Percentiles rank a stretch among this genome's conserved stretches.
phyloP scores from a whole-genome alignment of 805 yeast species.

The Candida caryicola region DNA sequence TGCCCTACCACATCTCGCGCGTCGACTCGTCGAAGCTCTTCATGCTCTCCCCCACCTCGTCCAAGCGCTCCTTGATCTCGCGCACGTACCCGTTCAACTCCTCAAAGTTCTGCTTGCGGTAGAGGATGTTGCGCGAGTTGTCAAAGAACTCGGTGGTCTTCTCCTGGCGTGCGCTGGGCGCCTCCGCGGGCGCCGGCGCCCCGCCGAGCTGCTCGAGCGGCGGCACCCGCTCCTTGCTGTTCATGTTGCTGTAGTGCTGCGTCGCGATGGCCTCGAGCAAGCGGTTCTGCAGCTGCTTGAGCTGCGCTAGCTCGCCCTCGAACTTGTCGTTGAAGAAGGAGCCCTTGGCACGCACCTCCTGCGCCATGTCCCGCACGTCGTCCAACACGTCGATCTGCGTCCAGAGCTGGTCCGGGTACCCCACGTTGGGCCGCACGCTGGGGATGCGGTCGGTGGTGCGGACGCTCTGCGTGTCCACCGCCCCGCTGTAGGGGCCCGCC shows the following conservation, averaged over 20 bases:
- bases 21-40: conserved; percentile 44
- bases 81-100: conserved; percentile 49
- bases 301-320: conserved; percentile 46
- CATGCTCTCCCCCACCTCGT: conserved; percentile 51
- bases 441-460: conserved; percentile 48
- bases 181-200: conserved; percentile 10
- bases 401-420: conserved; percentile 77
- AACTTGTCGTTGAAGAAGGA: conserved; percentile 54
- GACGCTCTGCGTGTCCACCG: conserved; percentile 15
- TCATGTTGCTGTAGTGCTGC: conserved; percentile 25
- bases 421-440: conserved; percentile 55
- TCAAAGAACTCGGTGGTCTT: conserved; percentile 26
- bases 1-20: conserved; percentile 46
- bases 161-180: conserved; percentile 17
- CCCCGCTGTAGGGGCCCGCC: conserved; percentile 2
- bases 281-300: conserved; percentile 54
- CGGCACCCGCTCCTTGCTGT: conserved; percentile 11
- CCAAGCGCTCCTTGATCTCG: conserved; percentile 47
- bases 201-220: conserved; percentile 4
- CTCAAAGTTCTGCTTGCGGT: conserved; percentile 51
- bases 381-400: conserved; percentile 83
- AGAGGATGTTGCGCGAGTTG: conserved; percentile 23
- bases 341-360: conserved; percentile 39
- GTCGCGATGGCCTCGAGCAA: conserved; percentile 33
- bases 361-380: conserved; percentile 65